Percentiles rank a stretch among this genome's conserved stretches.
These are phyloP conservation scores for Aethionema arabicum DNA, from an alignment of 345 rosid genomes.

Conservation along the genomic window DNA sequence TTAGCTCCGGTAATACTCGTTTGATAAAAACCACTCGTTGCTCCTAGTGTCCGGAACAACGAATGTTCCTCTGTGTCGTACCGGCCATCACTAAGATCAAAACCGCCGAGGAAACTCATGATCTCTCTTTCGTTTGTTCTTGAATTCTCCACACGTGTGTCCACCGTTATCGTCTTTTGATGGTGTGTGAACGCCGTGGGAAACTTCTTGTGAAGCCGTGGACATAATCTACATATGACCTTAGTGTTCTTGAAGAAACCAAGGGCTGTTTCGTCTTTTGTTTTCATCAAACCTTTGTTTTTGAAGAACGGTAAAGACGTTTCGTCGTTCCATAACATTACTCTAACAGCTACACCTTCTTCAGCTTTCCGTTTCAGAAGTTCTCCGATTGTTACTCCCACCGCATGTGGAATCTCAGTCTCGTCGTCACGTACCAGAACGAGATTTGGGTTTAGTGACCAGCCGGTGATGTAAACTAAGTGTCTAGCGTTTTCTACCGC, in stretches of 20 bases:
- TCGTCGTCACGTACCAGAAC: constrained; percentile 71
- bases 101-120: constrained; percentile 78
- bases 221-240: constrained; percentile 66
- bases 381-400: constrained; percentile 71
- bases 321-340: constrained; percentile 88
- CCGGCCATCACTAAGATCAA: constrained; percentile 80
- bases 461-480: constrained; percentile 79
- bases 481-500: constrained; percentile 77
- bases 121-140: constrained; percentile 53
- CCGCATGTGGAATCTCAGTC: constrained; percentile 59
- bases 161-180: constrained; percentile 76
- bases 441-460: constrained; percentile 84
- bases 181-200: constrained; percentile 86
- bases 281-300: constrained; percentile 79
- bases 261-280: constrained; percentile 63
- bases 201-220: constrained; percentile 64
- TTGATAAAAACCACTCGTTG: constrained; percentile 63
- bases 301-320: constrained; percentile 71
- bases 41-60: constrained; percentile 59
- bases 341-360: constrained; percentile 86
- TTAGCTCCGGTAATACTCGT: constrained; percentile 64
- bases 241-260: constrained; percentile 65
- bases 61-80: constrained; percentile 86
- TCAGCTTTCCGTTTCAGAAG: constrained; percentile 65
- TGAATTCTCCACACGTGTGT: constrained; percentile 36